Conservation (phyloP, 768 basidiomycete species). For the Psilocybe subaeruginosa region DNA sequence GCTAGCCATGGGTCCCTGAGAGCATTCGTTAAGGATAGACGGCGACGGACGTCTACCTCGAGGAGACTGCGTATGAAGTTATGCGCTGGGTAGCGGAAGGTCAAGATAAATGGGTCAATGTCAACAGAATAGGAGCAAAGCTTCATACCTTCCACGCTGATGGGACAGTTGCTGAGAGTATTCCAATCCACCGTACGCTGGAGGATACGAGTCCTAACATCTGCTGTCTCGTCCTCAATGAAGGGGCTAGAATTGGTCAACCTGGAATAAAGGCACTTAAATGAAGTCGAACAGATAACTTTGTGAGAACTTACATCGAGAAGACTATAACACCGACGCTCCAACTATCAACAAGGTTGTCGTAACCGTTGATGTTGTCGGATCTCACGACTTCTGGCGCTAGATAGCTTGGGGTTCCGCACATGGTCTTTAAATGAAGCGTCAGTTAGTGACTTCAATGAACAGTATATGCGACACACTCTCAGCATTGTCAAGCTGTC, state of each 20-base stretch:
- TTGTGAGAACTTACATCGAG: constrained; percentile 63
- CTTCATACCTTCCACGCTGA: constrained; percentile 52
- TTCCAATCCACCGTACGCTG: constrained; percentile 67
- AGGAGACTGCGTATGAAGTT: constrained; percentile 74
- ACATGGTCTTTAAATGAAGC: constrained; percentile 70
- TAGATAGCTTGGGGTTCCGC: constrained; percentile 93
- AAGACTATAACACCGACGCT: constrained; percentile 95
- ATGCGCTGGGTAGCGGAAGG: constrained; percentile 42
- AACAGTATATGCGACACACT: constrained; percentile 41
- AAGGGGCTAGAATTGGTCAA: constrained; percentile 81
- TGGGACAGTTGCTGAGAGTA: constrained; percentile 37
- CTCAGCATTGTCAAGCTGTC: constrained; percentile 76
- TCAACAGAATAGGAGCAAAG: not conserved
- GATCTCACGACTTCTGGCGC: constrained; percentile 90
- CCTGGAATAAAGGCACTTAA: constrained; percentile 40
- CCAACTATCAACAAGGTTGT: constrained; percentile 93
- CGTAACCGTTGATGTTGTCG: constrained; percentile 71
- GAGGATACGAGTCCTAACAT: constrained; percentile 63
- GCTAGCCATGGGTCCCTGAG: constrained; percentile 79
- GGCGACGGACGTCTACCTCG: constrained; percentile 57
- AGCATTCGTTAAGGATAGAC: constrained; percentile 76
- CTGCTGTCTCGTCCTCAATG: constrained; percentile 69
- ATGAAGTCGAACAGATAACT: constrained; percentile 9
- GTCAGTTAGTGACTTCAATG: constrained; percentile 1
- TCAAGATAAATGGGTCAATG: not conserved